Conservation (phyloP, 2,329 filamentous ascomycete genomes). For the Lasiodiplodia gonubiensis region DNA sequence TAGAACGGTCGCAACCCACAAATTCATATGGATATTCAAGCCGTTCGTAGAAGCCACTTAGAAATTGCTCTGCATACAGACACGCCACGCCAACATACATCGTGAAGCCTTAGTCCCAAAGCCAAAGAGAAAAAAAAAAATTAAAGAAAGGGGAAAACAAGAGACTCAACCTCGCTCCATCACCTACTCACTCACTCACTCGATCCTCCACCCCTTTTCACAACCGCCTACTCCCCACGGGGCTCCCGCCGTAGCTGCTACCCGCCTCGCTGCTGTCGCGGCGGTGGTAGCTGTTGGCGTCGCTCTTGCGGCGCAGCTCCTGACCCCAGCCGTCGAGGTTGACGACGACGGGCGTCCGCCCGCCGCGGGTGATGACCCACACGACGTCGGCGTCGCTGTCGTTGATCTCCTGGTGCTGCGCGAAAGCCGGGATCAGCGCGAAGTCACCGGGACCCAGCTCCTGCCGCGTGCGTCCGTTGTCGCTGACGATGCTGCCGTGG, state of each 20-base stretch:
- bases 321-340: constrained; percentile 67
- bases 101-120: too few relatives aligned
- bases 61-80: too few relatives aligned
- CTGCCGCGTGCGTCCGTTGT: constrained; percentile 61
- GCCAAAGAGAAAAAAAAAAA: background rate
- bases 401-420: constrained; percentile 74
- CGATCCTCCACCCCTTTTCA: background rate
- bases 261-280: background rate
- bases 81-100: too few relatives aligned
- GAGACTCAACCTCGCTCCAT: too few relatives aligned
- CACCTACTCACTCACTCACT: background rate
- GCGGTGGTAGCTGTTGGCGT: constrained; percentile 4
- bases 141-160: too few relatives aligned
- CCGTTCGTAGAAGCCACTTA: too few relatives aligned
- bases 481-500: constrained; percentile 65
- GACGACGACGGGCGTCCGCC: constrained; percentile 65
- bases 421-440: constrained; percentile 71
- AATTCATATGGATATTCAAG: too few relatives aligned
- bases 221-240: constrained; percentile 7
- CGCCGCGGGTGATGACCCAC: constrained; percentile 70
- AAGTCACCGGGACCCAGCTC: constrained; percentile 69
- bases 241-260: background rate
- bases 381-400: constrained; percentile 67
- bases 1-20: too few relatives aligned
- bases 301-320: constrained; percentile 26